phyloP scores from a whole-genome alignment of 441 rosid species.

The Populus trichocarpa region DNA sequence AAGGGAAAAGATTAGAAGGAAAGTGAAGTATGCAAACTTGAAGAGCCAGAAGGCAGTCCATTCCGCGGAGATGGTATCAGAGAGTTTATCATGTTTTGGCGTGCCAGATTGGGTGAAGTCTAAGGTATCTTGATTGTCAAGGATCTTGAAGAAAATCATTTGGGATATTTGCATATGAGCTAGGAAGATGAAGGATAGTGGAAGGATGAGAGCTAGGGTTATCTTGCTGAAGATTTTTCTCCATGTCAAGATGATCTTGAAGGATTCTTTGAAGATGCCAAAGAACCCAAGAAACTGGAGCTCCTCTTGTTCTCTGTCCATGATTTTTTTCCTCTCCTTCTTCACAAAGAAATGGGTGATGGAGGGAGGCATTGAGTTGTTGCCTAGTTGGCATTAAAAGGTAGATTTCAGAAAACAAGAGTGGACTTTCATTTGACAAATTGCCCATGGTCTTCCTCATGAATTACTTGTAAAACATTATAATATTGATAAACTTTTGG shows the following conservation, averaged over 20 bases:
- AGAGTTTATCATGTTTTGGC: background rate
- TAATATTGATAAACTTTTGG: background rate
- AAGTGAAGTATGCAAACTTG: slow-evolving; percentile 15
- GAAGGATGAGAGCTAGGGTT: slow-evolving; percentile 41
- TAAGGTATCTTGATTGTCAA: slow-evolving; percentile 4
- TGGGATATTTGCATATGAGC: slow-evolving; percentile 33
- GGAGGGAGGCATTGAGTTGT: background rate
- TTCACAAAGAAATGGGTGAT: background rate
- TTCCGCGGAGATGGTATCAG: slow-evolving; percentile 5
- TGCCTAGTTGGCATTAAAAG: background rate
- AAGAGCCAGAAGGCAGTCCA: slow-evolving; percentile 18
- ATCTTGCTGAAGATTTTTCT: slow-evolving; percentile 49
- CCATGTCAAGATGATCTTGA: slow-evolving; percentile 36
- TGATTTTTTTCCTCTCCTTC: background rate
- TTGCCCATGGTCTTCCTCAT: background rate
- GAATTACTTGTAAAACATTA: background rate
- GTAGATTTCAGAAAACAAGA: no score
- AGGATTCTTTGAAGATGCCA: slow-evolving; percentile 41
- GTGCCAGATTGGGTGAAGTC: slow-evolving; percentile 1
- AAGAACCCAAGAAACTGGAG: slow-evolving; percentile 42
- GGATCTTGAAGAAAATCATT: slow-evolving; percentile 20
- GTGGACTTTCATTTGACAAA: background rate
- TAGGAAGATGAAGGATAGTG: slow-evolving; percentile 43
- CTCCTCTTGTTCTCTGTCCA: slow-evolving; percentile 51
- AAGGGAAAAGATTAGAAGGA: slow-evolving; percentile 25